Conservation (phyloP, 225 moss, liverwort and hornwort species). For the Thuidium tamariscinum region DNA sequence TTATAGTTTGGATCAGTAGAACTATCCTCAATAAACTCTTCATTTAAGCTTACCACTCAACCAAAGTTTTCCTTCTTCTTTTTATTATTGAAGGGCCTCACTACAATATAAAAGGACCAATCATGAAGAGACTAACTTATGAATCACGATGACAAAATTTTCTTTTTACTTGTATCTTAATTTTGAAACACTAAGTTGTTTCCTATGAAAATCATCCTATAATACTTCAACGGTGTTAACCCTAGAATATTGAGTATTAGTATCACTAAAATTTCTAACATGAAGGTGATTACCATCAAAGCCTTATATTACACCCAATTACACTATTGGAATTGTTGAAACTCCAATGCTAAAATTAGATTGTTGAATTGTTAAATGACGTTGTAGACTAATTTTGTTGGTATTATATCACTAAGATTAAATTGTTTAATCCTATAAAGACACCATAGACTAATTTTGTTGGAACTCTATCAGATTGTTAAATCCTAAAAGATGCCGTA, state of each 20-base stretch:
- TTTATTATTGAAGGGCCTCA: background rate
- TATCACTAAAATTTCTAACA: background rate
- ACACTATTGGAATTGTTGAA: no score
- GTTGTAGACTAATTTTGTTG: no score
- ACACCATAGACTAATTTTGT: no score
- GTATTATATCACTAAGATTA: background rate
- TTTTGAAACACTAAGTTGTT: fast-evolving
- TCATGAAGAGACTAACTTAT: no score
- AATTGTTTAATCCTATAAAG: background rate
- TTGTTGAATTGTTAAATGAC: no score
- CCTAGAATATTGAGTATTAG: fast-evolving
- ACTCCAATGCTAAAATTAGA: no score
- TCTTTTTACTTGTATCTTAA: background rate
- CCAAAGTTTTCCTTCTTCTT: fast-evolving
- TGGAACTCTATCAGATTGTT: background rate
- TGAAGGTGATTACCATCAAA: fast-evolving
- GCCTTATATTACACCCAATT: fast-evolving
- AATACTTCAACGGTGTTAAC: fast-evolving
- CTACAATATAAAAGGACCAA: background rate
- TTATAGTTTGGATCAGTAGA: background rate
- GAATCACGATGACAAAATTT: no score
- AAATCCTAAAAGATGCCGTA: fast-evolving
- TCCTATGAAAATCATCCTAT: background rate
- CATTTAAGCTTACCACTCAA: no score
- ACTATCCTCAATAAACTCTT: no score